Conservation (phyloP, 441 rosid species). For the Corymbia calophylla region DNA sequence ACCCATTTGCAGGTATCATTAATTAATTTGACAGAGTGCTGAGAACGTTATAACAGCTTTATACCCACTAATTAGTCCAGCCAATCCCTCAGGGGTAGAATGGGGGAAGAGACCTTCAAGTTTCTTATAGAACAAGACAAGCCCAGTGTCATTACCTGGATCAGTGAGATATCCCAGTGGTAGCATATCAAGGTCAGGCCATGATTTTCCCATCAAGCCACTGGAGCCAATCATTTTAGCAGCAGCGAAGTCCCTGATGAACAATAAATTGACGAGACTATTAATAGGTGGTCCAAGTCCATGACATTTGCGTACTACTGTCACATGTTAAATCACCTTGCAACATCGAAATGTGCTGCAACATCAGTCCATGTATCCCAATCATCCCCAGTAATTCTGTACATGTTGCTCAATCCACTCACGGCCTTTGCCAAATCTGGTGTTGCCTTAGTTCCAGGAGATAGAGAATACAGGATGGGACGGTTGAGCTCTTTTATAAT, state of each 20-base stretch:
- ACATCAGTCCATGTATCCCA: slow-evolving; percentile 94
- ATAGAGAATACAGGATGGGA: slow-evolving; percentile 74
- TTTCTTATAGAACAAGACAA: not conserved
- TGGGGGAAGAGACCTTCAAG: not conserved
- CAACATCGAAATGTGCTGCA: slow-evolving; percentile 65
- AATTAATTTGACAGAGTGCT: not conserved
- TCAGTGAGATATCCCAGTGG: slow-evolving; percentile 92
- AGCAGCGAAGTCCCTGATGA: slow-evolving; percentile 53
- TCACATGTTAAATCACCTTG: slow-evolving; percentile 39
- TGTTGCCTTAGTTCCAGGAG: slow-evolving; percentile 84
- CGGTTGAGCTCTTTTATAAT: slow-evolving; percentile 57
- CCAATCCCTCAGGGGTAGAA: not conserved
- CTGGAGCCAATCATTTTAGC: slow-evolving; percentile 57
- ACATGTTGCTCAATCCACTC: slow-evolving; percentile 69
- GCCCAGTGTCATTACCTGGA: slow-evolving; percentile 37
- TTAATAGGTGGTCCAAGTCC: not conserved
- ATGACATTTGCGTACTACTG: not conserved
- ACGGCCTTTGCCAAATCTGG: slow-evolving; percentile 78
- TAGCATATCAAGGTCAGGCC: slow-evolving; percentile 93
- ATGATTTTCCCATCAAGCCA: slow-evolving; percentile 70
- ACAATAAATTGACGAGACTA: not conserved
- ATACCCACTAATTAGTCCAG: not conserved
- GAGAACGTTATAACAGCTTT: not conserved
- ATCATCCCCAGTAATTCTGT: slow-evolving; percentile 85
- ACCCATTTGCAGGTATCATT: not conserved